A percentile compares a stretch with the other conserved stretches of the same genome.
Evolutionary conservation across 2,329 filamentous ascomycete genomes (phyloP).

Genomic region (Trichoderma sp.): DNA sequence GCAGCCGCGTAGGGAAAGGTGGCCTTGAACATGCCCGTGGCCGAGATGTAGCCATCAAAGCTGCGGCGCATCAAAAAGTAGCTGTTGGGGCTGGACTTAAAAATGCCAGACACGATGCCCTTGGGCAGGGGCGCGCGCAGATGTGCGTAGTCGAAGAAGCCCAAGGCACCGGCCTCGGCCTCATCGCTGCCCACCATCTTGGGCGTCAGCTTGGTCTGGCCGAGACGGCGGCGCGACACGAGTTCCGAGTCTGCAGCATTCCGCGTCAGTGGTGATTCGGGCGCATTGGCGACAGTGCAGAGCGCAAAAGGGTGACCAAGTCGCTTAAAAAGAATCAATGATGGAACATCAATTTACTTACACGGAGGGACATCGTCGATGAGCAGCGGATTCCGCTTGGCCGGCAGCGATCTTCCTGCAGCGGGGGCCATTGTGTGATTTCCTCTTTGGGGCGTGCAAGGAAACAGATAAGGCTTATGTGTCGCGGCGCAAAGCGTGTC

Average conservation of each 20-base stretch:
- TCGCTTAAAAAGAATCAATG: not conserved
- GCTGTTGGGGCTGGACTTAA: constrained; percentile 81
- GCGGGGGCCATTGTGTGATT: constrained; percentile 34
- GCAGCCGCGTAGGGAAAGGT: constrained; percentile 76
- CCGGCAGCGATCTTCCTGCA: constrained; percentile 50
- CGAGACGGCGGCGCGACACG: constrained; percentile 79
- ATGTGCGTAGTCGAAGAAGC: constrained; percentile 93
- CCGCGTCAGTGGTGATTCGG: constrained; percentile 26
- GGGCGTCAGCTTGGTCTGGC: constrained; percentile 84
- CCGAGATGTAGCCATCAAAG: constrained; percentile 78
- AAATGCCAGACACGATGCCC: constrained; percentile 89
- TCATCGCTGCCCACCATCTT: constrained; percentile 76
- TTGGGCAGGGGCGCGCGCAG: constrained; percentile 88
- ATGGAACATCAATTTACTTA: constrained; percentile 38
- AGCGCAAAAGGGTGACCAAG: not conserved
- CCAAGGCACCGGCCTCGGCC: constrained; percentile 69
- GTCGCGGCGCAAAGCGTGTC: constrained; percentile 20
- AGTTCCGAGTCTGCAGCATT: constrained; percentile 62
- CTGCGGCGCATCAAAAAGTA: constrained; percentile 97
- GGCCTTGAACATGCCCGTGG: constrained; percentile 90
- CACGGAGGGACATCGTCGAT: constrained; percentile 60
- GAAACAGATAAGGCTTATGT: not conserved
- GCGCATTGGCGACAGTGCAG: not conserved
- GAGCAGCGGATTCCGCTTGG: constrained; percentile 64
- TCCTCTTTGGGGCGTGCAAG: constrained; percentile 1